These are phyloP conservation scores for Xerocomellus amylosporus DNA, from an alignment of 768 basidiomycete species.

Conservation along the genomic window DNA sequence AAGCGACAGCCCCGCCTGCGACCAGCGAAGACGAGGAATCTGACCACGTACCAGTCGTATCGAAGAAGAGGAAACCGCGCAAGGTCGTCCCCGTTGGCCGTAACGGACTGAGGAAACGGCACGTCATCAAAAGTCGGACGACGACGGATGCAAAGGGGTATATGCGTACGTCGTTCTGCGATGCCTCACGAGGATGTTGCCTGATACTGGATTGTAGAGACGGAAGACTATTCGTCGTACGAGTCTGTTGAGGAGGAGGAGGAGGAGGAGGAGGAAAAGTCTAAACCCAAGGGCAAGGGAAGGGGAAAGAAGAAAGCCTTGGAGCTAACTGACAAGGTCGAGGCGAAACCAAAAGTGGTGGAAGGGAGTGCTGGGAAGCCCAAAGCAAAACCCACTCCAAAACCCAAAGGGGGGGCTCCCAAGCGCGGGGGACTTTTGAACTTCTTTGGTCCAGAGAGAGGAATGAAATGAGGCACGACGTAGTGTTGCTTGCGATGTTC, in stretches of 20 bases:
- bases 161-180: slow-evolving; percentile 48
- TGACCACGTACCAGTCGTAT: slow-evolving; percentile 32
- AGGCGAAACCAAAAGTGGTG: slow-evolving; percentile 7
- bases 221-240: slow-evolving; percentile 77
- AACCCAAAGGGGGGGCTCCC: slow-evolving; percentile 15
- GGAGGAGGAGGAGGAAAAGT: slow-evolving; percentile 26
- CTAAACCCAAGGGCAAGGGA: slow-evolving; percentile 17
- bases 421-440: slow-evolving; percentile 33
- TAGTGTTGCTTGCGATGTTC: not conserved
- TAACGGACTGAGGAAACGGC: slow-evolving; percentile 75
- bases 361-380: slow-evolving; percentile 16
- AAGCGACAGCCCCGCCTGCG: slow-evolving; percentile 26
- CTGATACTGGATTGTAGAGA: slow-evolving; percentile 41
- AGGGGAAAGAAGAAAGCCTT: slow-evolving; percentile 20
- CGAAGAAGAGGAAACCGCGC: slow-evolving; percentile 45
- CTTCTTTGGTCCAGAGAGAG: slow-evolving; percentile 32
- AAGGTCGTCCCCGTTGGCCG: slow-evolving; percentile 68
- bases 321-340: slow-evolving; percentile 8
- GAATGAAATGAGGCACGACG: slow-evolving; percentile 22
- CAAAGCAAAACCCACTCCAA: slow-evolving; percentile 19
- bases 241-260: slow-evolving; percentile 69
- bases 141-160: slow-evolving; percentile 67
- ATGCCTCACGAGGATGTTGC: not conserved
- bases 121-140: slow-evolving; percentile 56
- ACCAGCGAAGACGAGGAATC: slow-evolving; percentile 30